A percentile compares a stretch with the other conserved stretches of the same genome.
phyloP scores from a whole-genome alignment of 164 flowering plant genomes.

The Dillenia turbinata region DNA sequence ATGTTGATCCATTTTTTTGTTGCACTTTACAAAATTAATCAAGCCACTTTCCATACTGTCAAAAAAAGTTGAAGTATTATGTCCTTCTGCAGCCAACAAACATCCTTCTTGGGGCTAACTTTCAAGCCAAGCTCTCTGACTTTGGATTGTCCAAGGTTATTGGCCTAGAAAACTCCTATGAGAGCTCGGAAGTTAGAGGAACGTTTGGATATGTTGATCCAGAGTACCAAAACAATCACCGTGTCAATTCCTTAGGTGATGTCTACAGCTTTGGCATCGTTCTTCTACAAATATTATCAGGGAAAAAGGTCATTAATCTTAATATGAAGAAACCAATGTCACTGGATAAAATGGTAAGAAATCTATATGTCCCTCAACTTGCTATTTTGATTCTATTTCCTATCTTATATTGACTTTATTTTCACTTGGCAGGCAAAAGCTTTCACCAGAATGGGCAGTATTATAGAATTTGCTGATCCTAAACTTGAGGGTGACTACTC shows the following conservation, averaged over 20 bases:
- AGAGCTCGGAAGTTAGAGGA: conserved; percentile 39
- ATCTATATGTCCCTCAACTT: neutral
- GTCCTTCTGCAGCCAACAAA: conserved; percentile 32
- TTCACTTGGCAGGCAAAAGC: conserved; percentile 38
- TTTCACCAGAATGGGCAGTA: conserved; percentile 37
- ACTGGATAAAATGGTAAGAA: conserved; percentile 46
- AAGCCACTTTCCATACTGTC: neutral
- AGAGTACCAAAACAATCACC: conserved; percentile 26
- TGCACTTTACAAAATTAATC: too few relatives aligned
- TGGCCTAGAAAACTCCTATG: conserved; percentile 19
- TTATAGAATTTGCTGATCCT: conserved; percentile 62
- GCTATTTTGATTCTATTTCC: neutral
- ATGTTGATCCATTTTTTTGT: too few relatives aligned
- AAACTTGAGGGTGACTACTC: conserved; percentile 51
- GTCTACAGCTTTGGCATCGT: conserved; percentile 39
- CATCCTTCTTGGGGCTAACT: conserved; percentile 24
- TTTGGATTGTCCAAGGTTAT: conserved; percentile 41
- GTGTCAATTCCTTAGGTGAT: conserved; percentile 30
- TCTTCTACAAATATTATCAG: conserved; percentile 29
- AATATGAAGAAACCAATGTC: conserved; percentile 38
- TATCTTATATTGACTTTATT: neutral
- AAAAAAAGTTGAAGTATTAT: neutral
- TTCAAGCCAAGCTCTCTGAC: conserved; percentile 42
- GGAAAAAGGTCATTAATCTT: conserved; percentile 37
- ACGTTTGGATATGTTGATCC: conserved; percentile 49